Base-by-base conservation (phyloP, 441 rosid species). In the Brassica hybrid region DNA sequence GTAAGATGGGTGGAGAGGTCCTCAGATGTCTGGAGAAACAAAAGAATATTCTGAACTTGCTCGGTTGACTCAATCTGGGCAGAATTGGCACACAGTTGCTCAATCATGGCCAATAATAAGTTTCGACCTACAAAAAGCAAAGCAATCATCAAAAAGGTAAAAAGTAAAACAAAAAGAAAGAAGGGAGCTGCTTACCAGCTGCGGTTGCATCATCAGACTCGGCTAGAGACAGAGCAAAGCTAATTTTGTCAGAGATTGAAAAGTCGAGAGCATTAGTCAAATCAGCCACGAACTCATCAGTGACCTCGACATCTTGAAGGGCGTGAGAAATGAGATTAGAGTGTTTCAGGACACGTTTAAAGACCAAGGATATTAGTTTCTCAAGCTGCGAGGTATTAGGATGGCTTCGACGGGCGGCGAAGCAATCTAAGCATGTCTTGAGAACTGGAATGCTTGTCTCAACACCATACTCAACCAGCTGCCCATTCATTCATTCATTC, bases 11-110 rank as follows among this genome's bases (percentile, higher is more conserved):
- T 81, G 82, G 96, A 84, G 34, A 92, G 90, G 72, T 84, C 94
- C 11, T 87, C 94, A 19, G 94, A 91, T 25, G 61, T 83, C 81
- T 85, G 97, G 76, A 96, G 98, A 88, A 94, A 94, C 88, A 87
- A 77, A 38, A 90, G 69, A 69, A 90, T 79, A 75, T 84, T 84
- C 82, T 90, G 99, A 77, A 94, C 89, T 85, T 88, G 90, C 84
- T 88, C 96, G 6, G 82, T 72, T 12, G 96, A 88, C 79, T 77
- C 83, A 43, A 89, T 17, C 36, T 88, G 82, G 81, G 67, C 81
- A 14, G 93, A 86, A 81, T 83, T 87, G 65, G 84, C 82, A 64
- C 79, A 81, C 78, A 94, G 78, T 45, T 90, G 84, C 78, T 94
- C 96, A 62, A 94, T 83, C 84, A 81, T 83, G 80, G 90, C 84